Evolutionary conservation across 2,329 filamentous ascomycete species (phyloP).

Genomic region (Aspergillus fischeri): DNA sequence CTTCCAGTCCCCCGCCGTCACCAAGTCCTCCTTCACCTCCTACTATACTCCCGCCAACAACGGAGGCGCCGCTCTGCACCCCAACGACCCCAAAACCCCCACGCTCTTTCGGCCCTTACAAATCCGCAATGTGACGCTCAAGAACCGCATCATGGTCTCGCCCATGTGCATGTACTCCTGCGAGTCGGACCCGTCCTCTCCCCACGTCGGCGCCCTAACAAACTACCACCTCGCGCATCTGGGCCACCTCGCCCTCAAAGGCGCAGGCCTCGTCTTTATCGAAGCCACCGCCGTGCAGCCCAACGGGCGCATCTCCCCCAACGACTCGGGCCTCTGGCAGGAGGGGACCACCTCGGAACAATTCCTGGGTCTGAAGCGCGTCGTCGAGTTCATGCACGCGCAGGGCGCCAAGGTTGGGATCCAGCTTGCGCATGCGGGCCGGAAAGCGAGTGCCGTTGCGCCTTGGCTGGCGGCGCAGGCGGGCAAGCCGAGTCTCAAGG

Average conservation of each 20-base stretch:
- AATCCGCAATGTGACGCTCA: slow-evolving; percentile 54
- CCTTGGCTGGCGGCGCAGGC: slow-evolving; percentile 38
- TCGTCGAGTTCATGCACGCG: slow-evolving; percentile 72
- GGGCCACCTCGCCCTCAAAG: slow-evolving; percentile 70
- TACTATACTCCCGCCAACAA: slow-evolving; percentile 37
- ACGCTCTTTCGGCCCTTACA: slow-evolving; percentile 56
- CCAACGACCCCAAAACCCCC: slow-evolving; percentile 37
- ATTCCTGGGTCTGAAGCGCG: slow-evolving; percentile 60
- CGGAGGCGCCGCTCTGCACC: slow-evolving; percentile 32
- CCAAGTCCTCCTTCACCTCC: slow-evolving; percentile 17
- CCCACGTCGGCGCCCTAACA: slow-evolving; percentile 60
- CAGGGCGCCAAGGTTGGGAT: slow-evolving; percentile 73
- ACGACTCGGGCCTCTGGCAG: slow-evolving; percentile 63
- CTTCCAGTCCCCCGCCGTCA: slow-evolving; percentile 7
- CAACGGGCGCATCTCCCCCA: slow-evolving; percentile 74
- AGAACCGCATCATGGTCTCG: slow-evolving; percentile 61
- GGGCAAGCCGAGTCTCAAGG: slow-evolving; percentile 19
- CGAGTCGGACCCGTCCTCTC: slow-evolving; percentile 40
- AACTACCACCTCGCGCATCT: slow-evolving; percentile 79
- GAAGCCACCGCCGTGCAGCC: slow-evolving; percentile 73
- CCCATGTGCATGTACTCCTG: slow-evolving; percentile 65
- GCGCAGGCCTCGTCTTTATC: slow-evolving; percentile 67
- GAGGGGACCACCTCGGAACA: slow-evolving; percentile 58
- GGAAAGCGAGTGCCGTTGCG: slow-evolving; percentile 54
- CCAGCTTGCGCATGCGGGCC: slow-evolving; percentile 76